phyloP scores from a whole-genome alignment of 495 filamentous ascomycete species.

The Platismatia glauca region DNA sequence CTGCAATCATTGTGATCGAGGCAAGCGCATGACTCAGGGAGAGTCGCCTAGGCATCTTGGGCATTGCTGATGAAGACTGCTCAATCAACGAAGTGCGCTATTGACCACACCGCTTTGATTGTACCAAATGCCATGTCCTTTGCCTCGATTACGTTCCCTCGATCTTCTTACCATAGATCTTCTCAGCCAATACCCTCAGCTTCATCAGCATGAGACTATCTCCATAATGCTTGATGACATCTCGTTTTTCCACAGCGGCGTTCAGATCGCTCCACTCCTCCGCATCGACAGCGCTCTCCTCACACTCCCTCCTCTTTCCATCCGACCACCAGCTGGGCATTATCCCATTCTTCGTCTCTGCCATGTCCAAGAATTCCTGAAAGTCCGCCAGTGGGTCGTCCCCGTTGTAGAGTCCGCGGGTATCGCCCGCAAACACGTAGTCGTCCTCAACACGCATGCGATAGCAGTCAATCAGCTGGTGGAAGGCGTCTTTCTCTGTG shows the following conservation, averaged over 20 bases:
- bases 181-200: slow-evolving; percentile 30
- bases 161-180: slow-evolving; percentile 21
- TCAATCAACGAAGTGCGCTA: background rate
- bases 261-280: slow-evolving; percentile 21
- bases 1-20: background rate
- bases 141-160: background rate
- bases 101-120: background rate
- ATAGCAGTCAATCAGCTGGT: slow-evolving; percentile 41
- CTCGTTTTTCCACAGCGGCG: slow-evolving; percentile 27
- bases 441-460: slow-evolving; percentile 39
- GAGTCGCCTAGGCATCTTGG: background rate
- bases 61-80: background rate
- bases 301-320: slow-evolving; percentile 27
- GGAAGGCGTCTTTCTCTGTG: slow-evolving; percentile 35
- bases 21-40: background rate
- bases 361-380: slow-evolving; percentile 21
- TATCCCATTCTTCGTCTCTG: slow-evolving; percentile 23
- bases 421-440: slow-evolving; percentile 23
- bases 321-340: slow-evolving; percentile 38
- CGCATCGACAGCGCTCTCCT: slow-evolving; percentile 20
- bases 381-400: slow-evolving; percentile 23
- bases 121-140: background rate
- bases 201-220: slow-evolving; percentile 37
- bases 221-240: slow-evolving; percentile 34
- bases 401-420: slow-evolving; percentile 28